Conservation (phyloP, 768 basidiomycete genomes). For the Pisolithus microcarpus region DNA sequence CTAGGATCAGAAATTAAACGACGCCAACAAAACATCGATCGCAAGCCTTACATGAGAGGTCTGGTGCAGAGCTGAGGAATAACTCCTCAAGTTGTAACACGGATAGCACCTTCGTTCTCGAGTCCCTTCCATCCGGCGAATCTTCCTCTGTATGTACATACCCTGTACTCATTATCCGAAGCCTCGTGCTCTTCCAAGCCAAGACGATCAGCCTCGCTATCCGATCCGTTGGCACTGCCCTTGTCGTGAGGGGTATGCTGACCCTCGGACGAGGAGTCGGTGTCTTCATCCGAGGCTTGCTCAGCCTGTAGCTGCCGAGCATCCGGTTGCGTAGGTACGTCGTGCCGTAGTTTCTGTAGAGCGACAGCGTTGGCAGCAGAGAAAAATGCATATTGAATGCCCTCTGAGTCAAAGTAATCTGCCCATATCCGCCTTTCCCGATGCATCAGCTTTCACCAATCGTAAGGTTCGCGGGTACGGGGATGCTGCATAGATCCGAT, state of each 20-base stretch:
- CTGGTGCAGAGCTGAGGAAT: constrained; percentile 65
- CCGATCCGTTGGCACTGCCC: constrained; percentile 18
- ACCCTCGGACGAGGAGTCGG: constrained; percentile 25
- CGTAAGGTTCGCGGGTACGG: not conserved
- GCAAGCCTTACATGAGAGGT: constrained; percentile 50
- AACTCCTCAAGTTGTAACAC: constrained; percentile 85
- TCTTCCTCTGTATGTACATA: constrained; percentile 53
- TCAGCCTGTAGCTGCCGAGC: constrained; percentile 12
- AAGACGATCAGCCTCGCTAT: constrained; percentile 23
- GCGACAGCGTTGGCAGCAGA: constrained; percentile 86
- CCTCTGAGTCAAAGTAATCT: constrained; percentile 75
- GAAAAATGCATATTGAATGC: constrained; percentile 83
- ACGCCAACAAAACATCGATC: not conserved
- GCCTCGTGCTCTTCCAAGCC: constrained; percentile 25
- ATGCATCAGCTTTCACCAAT: not conserved
- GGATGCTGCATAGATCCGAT: not conserved
- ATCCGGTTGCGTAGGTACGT: constrained; percentile 29
- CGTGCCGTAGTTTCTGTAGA: constrained; percentile 66
- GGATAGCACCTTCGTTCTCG: constrained; percentile 69
- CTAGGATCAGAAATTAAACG: constrained; percentile 31
- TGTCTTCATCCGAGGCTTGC: constrained; percentile 6
- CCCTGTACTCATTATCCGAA: constrained; percentile 32
- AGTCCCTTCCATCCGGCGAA: constrained; percentile 44
- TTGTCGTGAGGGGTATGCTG: constrained; percentile 21
- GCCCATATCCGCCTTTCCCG: constrained; percentile 73